phyloP scores from a whole-genome alignment of 2,329 filamentous ascomycete genomes.

The Alternaria gansuensis region DNA sequence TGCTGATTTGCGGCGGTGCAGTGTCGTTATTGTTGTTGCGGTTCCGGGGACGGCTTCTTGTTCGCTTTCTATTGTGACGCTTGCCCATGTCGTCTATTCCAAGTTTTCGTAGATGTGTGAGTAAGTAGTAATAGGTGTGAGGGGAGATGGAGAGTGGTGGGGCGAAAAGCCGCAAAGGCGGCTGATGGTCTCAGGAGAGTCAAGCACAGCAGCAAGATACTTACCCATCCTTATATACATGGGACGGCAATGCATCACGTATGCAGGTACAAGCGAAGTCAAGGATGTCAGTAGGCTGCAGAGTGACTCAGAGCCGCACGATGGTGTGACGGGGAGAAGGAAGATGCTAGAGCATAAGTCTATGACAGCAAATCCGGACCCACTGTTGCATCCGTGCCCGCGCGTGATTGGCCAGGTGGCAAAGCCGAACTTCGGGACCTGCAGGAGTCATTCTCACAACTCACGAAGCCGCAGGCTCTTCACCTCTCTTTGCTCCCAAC shows the following conservation, averaged over 20 bases:
- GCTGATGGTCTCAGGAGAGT: conserved; percentile 33
- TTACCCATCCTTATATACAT: conserved; percentile 41
- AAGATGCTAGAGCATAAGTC: conserved; percentile 30
- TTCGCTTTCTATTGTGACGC: conserved; percentile 57
- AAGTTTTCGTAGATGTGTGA: conserved; percentile 9
- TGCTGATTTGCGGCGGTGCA: conserved; percentile 27
- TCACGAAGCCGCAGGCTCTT: conserved; percentile 26
- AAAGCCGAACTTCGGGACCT: conserved; percentile 39
- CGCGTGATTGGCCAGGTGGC: conserved; percentile 46
- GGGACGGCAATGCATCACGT: conserved; percentile 30
- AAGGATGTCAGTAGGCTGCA: conserved; percentile 38
- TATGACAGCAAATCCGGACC: conserved; percentile 32
- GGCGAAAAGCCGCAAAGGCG: conserved; percentile 46
- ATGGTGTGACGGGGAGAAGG: conserved; percentile 27
- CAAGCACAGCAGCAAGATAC: conserved; percentile 22
- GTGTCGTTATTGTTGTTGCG: conserved; percentile 43
- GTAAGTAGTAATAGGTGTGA: conserved; percentile 3
- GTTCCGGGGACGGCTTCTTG: conserved; percentile 54
- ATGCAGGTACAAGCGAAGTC: conserved; percentile 37
- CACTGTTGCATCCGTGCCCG: conserved; percentile 30
- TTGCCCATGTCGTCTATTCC: conserved; percentile 49
- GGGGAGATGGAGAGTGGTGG: conserved; percentile 19
- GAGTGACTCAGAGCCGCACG: conserved; percentile 49
- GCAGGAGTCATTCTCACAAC: conserved; percentile 39
- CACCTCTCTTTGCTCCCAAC: conserved; percentile 26